Conservation (phyloP, 2,329 filamentous ascomycete genomes). For the Fusarium robinianum region DNA sequence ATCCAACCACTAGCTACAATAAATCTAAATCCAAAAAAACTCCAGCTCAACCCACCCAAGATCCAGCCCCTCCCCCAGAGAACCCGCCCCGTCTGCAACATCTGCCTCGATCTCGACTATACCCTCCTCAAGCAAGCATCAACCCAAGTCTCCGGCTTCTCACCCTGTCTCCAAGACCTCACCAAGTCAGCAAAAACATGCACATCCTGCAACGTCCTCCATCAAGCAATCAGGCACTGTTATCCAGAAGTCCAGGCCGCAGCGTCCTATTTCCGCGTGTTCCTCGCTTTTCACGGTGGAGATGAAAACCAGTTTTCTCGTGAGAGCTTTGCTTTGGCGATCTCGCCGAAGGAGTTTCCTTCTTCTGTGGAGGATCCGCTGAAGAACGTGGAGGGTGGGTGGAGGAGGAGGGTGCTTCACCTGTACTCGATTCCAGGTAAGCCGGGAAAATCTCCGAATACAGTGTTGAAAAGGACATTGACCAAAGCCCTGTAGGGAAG, state of each 20-base stretch:
- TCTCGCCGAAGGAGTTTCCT: constrained; percentile 13
- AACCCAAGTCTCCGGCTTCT: not conserved
- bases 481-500: too few relatives aligned
- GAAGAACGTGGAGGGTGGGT: constrained; percentile 5
- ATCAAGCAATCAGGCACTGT: constrained; percentile 9
- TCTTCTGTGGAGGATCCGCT: constrained; percentile 9
- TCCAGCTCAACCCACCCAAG: not conserved
- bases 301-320: not conserved
- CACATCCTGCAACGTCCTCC: constrained; percentile 8
- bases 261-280: constrained; percentile 4
- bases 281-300: constrained; percentile 9
- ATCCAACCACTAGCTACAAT: too few relatives aligned
- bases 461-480: too few relatives aligned
- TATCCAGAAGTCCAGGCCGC: constrained; percentile 8
- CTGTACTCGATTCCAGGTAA: constrained; percentile 12
- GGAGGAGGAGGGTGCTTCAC: constrained; percentile 10
- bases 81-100: not conserved
- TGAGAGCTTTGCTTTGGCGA: constrained; percentile 6
- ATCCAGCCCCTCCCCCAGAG: not conserved
- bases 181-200: constrained; percentile 3
- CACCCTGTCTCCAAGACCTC: constrained; percentile 6
- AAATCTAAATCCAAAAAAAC: too few relatives aligned
- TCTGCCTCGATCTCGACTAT: constrained; percentile 7
- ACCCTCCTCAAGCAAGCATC: not conserved
- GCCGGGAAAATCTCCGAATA: too few relatives aligned